A percentile compares a stretch with the other conserved stretches of the same genome.
These are phyloP conservation scores for Leishmania martiniquensis DNA, from an alignment of 208 protist species.

Conservation along the genomic window DNA sequence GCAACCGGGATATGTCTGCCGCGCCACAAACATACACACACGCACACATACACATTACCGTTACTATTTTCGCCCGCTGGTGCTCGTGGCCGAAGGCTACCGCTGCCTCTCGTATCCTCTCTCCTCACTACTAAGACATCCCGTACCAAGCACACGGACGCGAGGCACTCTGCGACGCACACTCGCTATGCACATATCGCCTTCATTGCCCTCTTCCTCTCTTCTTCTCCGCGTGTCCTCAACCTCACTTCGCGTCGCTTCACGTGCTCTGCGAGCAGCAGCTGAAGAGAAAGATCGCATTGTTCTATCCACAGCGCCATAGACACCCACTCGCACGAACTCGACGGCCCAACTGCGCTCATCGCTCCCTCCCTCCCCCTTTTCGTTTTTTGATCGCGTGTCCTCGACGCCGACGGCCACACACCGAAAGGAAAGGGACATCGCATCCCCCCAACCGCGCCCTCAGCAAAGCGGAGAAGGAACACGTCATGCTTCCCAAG, in stretches of 20 bases:
- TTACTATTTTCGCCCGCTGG: background rate
- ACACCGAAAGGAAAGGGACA: background rate
- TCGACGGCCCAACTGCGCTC: slow-evolving; percentile 1
- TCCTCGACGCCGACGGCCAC: background rate
- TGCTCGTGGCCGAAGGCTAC: background rate
- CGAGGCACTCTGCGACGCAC: background rate
- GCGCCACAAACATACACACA: background rate
- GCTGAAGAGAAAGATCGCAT: slow-evolving; percentile 9
- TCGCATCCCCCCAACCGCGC: background rate
- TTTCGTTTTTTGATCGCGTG: too few species aligned
- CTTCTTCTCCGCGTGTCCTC: background rate
- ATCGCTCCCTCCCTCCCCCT: background rate
- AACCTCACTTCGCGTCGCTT: background rate
- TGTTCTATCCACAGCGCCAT: slow-evolving; percentile 20
- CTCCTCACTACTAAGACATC: background rate
- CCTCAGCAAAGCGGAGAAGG: background rate
- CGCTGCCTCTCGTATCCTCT: background rate
- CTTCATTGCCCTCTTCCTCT: background rate
- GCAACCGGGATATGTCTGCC: background rate
- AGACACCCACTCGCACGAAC: slow-evolving; percentile 4
- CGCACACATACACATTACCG: background rate
- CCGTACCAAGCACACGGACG: background rate
- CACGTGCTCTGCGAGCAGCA: background rate
- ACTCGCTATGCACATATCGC: background rate
- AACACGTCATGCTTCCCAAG: slow-evolving; percentile 54